A percentile compares a stretch with the other conserved stretches of the same genome.
These are phyloP conservation scores for Schizosaccharomyces osmophilus DNA, from an alignment of 805 yeast species.

Conservation along the genomic window DNA sequence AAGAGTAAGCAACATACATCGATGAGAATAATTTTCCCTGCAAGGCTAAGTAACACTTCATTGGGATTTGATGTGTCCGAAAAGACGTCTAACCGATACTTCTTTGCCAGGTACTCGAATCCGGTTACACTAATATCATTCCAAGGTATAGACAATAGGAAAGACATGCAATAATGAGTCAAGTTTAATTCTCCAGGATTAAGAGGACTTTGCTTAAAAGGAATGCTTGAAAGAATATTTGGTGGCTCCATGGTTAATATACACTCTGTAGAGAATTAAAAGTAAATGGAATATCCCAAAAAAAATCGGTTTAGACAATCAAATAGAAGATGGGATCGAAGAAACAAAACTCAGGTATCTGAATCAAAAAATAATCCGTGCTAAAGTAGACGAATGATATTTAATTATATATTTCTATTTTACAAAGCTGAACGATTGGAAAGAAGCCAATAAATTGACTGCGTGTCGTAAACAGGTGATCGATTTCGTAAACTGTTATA, in stretches of 20 bases:
- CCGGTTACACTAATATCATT: background rate
- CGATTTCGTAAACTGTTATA: too few species aligned
- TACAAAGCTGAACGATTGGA: too few species aligned
- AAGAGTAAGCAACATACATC: background rate
- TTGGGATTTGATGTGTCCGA: background rate
- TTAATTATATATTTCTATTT: too few species aligned
- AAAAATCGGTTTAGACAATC: background rate
- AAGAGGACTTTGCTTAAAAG: background rate
- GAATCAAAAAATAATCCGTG: too few species aligned
- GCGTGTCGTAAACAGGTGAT: too few species aligned
- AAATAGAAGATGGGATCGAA: too few species aligned
- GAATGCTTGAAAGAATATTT: background rate
- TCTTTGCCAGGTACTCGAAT: background rate
- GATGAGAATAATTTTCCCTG: background rate
- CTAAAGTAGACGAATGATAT: too few species aligned
- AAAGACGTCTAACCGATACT: background rate
- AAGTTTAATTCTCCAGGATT: background rate
- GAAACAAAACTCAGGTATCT: too few species aligned
- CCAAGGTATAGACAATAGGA: background rate
- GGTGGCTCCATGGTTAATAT: background rate
- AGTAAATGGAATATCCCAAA: background rate
- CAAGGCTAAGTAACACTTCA: background rate
- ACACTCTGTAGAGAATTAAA: background rate
- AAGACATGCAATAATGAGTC: background rate
- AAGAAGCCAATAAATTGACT: too few species aligned